Percentiles rank a stretch among this genome's conserved stretches.
phyloP scores from a whole-genome alignment of 495 filamentous ascomycete genomes.

The Hypoxylon fuscum region DNA sequence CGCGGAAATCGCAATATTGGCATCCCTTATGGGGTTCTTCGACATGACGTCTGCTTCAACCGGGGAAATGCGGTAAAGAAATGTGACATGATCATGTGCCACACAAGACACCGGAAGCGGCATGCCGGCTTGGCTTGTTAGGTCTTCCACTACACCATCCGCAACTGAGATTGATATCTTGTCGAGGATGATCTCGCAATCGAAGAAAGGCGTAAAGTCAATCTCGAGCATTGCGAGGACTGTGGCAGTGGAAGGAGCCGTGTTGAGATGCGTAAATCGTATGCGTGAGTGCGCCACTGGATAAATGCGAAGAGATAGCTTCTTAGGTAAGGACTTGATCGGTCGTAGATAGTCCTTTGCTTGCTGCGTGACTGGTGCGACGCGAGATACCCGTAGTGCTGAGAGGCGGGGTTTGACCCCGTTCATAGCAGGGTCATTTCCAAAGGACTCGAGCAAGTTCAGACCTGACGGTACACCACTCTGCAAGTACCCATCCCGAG shows the following conservation, averaged over 20 bases:
- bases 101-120: slow-evolving; percentile 72
- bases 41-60: slow-evolving; percentile 66
- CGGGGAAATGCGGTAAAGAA: slow-evolving; percentile 80
- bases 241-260: slow-evolving; percentile 67
- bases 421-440: slow-evolving; percentile 70
- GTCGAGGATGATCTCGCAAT: slow-evolving; percentile 74
- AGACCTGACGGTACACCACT: slow-evolving; percentile 77
- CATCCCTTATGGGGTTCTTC: slow-evolving; percentile 59
- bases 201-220: slow-evolving; percentile 85
- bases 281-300: slow-evolving; percentile 87
- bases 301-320: slow-evolving; percentile 73
- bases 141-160: slow-evolving; percentile 72
- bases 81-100: slow-evolving; percentile 84
- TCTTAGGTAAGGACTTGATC: slow-evolving; percentile 71
- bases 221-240: slow-evolving; percentile 86
- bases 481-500: slow-evolving; percentile 78
- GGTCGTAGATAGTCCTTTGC: slow-evolving; percentile 64
- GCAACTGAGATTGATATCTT: slow-evolving; percentile 71
- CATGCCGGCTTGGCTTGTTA: slow-evolving; percentile 66
- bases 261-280: slow-evolving; percentile 77
- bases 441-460: slow-evolving; percentile 83
- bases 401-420: slow-evolving; percentile 79
- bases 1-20: slow-evolving; percentile 71
- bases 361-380: slow-evolving; percentile 66
- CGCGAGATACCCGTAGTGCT: slow-evolving; percentile 78